Base-by-base conservation (phyloP, 139 green algal species). In the Chlamydomonas sp. region DNA sequence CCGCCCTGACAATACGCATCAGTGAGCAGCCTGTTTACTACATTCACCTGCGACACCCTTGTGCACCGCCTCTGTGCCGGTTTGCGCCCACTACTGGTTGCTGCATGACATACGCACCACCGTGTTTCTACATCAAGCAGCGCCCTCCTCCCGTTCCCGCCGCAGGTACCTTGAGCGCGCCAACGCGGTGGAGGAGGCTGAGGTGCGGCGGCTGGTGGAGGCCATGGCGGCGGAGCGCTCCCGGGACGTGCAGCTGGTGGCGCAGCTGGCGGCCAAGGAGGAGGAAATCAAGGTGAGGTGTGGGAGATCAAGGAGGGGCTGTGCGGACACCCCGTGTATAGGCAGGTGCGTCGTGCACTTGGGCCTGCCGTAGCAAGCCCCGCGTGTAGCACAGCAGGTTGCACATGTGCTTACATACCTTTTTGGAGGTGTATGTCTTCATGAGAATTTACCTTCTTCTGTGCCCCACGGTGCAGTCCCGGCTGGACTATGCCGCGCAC, bases 101-200 rank as follows among this genome's bases (percentile, higher is more conserved):
- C 58, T 64, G 31, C 31, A 49, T 49, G 31, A 49, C 31, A 49
- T 49, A 66, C 57, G 57, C 75, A 31, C 57, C 75, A 6, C 75
- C 57, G 5, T 31, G 7, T 57, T 64, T 16, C 75, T 61, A 18
- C 17, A 10, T 14, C 77, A 16, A 31, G 58, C 60, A 59, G 31
- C 31, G 31, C 31, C 31, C 31, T 49, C 31, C 31, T 49, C 8
- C 8, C 10, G 14, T 69, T 17, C 5, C 78, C 5, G 62, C 5
- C n/a, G n/a, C 71, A 88, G 83, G 83, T 14, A 17, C 3, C 72
- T 91, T 49, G 89, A 91, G 89, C 63, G 74, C 3, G 71, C 81
- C 57, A 91, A 89, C 74, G 77, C 79, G 0, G 89, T 76, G 17
- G 84, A 91, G 84, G 84, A 91, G 75, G 69, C 76, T 0, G 60